phyloP scores from a whole-genome alignment of 176 grass and related monocot genomes.

The Ensete glaucum region DNA sequence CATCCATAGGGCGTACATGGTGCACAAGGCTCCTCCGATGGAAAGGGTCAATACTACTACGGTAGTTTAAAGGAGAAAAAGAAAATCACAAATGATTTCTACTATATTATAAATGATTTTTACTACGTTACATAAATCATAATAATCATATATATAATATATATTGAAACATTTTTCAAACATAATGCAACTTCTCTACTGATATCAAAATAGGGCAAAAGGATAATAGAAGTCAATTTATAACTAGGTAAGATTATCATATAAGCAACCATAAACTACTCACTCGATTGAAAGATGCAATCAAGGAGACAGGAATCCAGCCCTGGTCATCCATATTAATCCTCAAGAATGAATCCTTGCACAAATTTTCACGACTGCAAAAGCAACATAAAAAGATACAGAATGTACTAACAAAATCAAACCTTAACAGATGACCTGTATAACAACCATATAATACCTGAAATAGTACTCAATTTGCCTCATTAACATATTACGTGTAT shows the following conservation, averaged over 20 bases:
- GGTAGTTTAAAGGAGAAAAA: too few relatives aligned
- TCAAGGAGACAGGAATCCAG: constrained; percentile 65
- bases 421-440: neutral
- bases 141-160: too few relatives aligned
- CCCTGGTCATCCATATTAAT: constrained; percentile 72
- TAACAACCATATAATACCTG: constrained; percentile 35
- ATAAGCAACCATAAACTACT: constrained; percentile 1
- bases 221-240: neutral
- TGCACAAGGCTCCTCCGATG: too few relatives aligned
- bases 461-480: constrained; percentile 96
- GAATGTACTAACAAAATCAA: constrained; percentile 5
- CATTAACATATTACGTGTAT: constrained; percentile 31
- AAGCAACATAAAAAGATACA: constrained; percentile 14
- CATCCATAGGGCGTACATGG: too few relatives aligned
- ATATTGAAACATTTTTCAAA: too few relatives aligned
- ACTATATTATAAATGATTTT: too few relatives aligned
- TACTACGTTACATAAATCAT: too few relatives aligned
- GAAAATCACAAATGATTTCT: too few relatives aligned
- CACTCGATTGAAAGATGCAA: constrained; percentile 77
- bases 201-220: neutral
- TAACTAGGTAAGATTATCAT: neutral
- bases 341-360: constrained; percentile 59
- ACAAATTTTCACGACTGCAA: constrained; percentile 78
- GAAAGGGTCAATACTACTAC: too few relatives aligned
- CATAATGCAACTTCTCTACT: too few relatives aligned